A percentile compares a stretch with the other conserved stretches of the same genome.
These are phyloP conservation scores for Trametes cinnabarina DNA, from an alignment of 768 basidiomycete species.

Conservation along the genomic window DNA sequence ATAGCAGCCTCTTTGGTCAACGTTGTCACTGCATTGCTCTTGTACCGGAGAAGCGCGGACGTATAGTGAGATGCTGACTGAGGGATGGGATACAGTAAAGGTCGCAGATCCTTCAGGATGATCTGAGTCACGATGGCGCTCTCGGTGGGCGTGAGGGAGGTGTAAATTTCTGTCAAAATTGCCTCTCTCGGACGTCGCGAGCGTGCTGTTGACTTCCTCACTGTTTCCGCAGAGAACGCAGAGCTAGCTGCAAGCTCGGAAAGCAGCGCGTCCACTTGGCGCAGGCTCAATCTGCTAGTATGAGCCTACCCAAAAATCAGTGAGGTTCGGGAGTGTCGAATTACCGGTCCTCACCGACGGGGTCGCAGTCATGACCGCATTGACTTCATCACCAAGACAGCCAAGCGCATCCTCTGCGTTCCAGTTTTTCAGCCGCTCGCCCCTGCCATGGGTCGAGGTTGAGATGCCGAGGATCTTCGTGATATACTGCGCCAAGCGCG, in stretches of 20 bases:
- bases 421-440: constrained; percentile 37
- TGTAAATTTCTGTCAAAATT: constrained; percentile 59
- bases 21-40: constrained; percentile 52
- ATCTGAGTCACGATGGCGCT: constrained; percentile 78
- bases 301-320: background rate
- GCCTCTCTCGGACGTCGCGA: constrained; percentile 30
- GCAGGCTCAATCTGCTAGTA: constrained; percentile 40
- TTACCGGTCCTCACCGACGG: constrained; percentile 39
- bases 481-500: constrained; percentile 51
- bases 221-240: constrained; percentile 51
- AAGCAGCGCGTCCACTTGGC: constrained; percentile 62
- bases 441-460: constrained; percentile 25
- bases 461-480: constrained; percentile 40
- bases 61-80: constrained; percentile 43
- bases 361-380: constrained; percentile 41
- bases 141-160: constrained; percentile 57
- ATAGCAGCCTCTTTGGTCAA: constrained; percentile 66
- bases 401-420: constrained; percentile 46
- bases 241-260: constrained; percentile 73
- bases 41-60: constrained; percentile 51
- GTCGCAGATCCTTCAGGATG: constrained; percentile 83
- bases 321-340: too few species aligned
- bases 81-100: constrained; percentile 69
- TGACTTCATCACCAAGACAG: constrained; percentile 70
- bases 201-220: constrained; percentile 36